Percentiles rank a stretch among this genome's conserved stretches.
These are phyloP conservation scores for Chaetomiaceae sp. DNA, from an alignment of 2,329 filamentous ascomycete species.

Conservation along the genomic window DNA sequence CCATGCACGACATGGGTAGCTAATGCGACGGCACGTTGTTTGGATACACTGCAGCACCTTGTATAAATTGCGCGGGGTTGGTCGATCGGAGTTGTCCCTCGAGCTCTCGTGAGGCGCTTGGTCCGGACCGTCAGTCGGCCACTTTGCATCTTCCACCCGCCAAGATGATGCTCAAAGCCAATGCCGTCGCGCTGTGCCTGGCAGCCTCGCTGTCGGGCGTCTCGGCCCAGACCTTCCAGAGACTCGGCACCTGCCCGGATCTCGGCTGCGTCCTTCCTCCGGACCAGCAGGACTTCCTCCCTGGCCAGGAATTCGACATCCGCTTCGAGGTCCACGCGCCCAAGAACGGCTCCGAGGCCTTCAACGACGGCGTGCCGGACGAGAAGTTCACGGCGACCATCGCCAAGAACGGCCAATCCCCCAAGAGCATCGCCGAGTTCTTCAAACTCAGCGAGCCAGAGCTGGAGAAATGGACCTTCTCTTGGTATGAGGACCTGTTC, in stretches of 20 bases:
- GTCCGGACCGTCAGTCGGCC: neutral
- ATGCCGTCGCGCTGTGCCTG: slow-evolving; percentile 27
- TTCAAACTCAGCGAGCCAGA: slow-evolving; percentile 66
- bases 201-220: slow-evolving; percentile 38
- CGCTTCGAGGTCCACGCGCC: slow-evolving; percentile 78
- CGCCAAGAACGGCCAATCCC: slow-evolving; percentile 53
- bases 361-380: slow-evolving; percentile 63
- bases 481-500: slow-evolving; percentile 82
- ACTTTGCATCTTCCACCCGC: neutral
- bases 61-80: slow-evolving; percentile 9
- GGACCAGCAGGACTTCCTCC: slow-evolving; percentile 72
- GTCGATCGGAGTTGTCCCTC: neutral
- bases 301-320: slow-evolving; percentile 80
- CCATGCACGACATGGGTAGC: slow-evolving; percentile 5
- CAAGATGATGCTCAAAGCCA: slow-evolving; percentile 25
- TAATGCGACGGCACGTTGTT: slow-evolving; percentile 5
- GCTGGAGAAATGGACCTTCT: slow-evolving; percentile 77
- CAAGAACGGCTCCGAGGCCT: slow-evolving; percentile 76
- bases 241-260: slow-evolving; percentile 54
- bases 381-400: slow-evolving; percentile 73
- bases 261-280: slow-evolving; percentile 59
- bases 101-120: slow-evolving; percentile 2
- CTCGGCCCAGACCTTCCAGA: slow-evolving; percentile 55
- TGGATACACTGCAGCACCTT: slow-evolving; percentile 7
- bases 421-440: slow-evolving; percentile 57